phyloP scores from a whole-genome alignment of 2,329 filamentous ascomycete genomes.

The Knoxdaviesia capensis region DNA sequence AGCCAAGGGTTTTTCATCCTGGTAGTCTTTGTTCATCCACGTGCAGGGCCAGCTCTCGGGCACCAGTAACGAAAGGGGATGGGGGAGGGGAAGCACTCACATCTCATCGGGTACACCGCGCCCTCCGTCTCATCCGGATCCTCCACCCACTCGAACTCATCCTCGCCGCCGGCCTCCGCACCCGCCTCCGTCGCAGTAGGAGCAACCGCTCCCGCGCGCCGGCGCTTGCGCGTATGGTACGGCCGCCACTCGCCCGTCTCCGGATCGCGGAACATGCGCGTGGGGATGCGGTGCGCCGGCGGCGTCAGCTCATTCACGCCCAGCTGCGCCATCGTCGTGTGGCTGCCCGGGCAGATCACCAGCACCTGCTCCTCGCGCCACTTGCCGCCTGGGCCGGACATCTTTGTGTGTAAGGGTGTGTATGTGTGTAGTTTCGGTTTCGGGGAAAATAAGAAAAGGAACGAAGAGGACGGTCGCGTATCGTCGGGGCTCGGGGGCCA shows the following conservation, averaged over 20 bases:
- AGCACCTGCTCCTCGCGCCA: constrained; percentile 46
- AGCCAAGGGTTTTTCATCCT: no score
- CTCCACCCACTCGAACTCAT: constrained; percentile 59
- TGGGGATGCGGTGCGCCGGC: constrained; percentile 67
- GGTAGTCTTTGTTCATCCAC: neutral
- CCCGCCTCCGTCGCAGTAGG: constrained; percentile 6
- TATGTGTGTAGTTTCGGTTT: no score
- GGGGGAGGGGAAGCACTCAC: constrained; percentile 18
- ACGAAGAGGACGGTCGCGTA: no score
- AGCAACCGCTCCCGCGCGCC: constrained; percentile 18
- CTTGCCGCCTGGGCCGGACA: constrained; percentile 36
- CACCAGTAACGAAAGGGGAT: no score
- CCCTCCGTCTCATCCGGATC: constrained; percentile 75
- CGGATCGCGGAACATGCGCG: constrained; percentile 82
- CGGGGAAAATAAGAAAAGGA: no score
- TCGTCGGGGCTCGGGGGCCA: no score
- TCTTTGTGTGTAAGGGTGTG: no score
- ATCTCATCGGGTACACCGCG: constrained; percentile 67
- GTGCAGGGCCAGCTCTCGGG: no score
- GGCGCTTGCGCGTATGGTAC: constrained; percentile 52
- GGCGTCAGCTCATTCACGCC: constrained; percentile 82
- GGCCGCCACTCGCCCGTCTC: constrained; percentile 60
- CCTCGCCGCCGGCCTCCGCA: constrained; percentile 27
- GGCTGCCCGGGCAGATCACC: constrained; percentile 65
- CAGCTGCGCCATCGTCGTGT: constrained; percentile 77